phyloP scores from a whole-genome alignment of 1,284 basidiomycete species.

The Ustilago lituana region DNA sequence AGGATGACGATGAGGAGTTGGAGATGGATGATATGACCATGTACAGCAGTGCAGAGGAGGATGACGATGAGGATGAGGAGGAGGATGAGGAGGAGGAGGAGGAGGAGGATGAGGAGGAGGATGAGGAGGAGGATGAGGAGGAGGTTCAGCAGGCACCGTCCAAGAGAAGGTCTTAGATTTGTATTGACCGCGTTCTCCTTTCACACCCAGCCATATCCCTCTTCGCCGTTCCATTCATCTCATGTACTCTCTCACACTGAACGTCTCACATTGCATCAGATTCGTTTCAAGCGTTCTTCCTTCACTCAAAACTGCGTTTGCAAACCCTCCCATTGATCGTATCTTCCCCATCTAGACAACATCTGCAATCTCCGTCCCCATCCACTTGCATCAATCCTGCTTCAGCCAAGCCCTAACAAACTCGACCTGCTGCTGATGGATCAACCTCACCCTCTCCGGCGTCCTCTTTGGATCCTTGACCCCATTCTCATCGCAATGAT shows the following conservation, averaged over 20 bases:
- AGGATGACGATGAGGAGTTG: conserved; percentile 36
- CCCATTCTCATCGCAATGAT: conserved; percentile 59
- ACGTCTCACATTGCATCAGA: too few relatives aligned
- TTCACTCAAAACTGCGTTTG: too few relatives aligned
- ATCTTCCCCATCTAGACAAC: too few relatives aligned
- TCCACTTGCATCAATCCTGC: conserved; percentile 67
- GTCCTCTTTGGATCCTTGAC: conserved; percentile 70
- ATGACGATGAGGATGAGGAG: conserved; percentile 29
- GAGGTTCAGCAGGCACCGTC: conserved; percentile 27
- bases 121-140: conserved; percentile 19
- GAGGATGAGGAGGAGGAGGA: conserved; percentile 27
- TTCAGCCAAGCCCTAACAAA: conserved; percentile 86
- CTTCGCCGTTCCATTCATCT: background rate
- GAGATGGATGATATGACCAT: conserved; percentile 53
- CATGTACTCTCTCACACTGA: background rate
- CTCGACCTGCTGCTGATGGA: conserved; percentile 81
- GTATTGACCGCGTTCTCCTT: background rate
- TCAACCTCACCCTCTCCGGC: conserved; percentile 79
- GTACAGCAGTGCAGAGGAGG: conserved; percentile 30
- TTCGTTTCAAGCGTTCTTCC: too few relatives aligned
- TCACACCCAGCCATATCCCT: background rate
- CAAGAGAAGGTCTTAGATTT: conserved; percentile 26
- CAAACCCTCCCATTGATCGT: too few relatives aligned
- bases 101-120: conserved; percentile 31
- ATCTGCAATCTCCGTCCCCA: too few relatives aligned